phyloP scores from a whole-genome alignment of 2,329 filamentous ascomycete species.

The Diaporthe citri region DNA sequence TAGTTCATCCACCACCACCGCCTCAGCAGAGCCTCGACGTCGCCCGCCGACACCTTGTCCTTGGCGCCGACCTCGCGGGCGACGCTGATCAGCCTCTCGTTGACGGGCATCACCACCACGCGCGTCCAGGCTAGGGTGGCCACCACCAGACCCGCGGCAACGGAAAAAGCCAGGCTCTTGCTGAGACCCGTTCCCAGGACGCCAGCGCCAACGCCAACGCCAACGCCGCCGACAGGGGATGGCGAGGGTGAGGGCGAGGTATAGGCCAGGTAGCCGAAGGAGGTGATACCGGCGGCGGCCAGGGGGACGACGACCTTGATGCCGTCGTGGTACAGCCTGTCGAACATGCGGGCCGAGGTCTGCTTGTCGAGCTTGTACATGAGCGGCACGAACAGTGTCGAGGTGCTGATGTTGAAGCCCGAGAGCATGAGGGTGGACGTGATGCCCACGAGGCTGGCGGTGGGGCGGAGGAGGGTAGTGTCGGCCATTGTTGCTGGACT shows the following conservation, averaged over 20 bases:
- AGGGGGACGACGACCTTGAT: slow-evolving; percentile 35
- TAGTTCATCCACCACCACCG: slow-evolving; percentile 36
- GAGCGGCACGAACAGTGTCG: slow-evolving; percentile 32
- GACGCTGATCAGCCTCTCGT: slow-evolving; percentile 28
- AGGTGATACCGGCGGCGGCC: slow-evolving; percentile 21
- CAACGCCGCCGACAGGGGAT: background rate
- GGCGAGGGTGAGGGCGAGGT: background rate
- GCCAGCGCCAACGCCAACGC: background rate
- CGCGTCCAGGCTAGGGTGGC: slow-evolving; percentile 34
- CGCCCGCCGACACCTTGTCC: slow-evolving; percentile 11
- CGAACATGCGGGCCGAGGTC: slow-evolving; percentile 20
- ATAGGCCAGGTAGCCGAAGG: slow-evolving; percentile 11
- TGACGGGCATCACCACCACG: slow-evolving; percentile 33
- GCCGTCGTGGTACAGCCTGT: slow-evolving; percentile 33
- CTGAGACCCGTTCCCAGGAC: background rate
- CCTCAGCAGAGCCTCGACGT: slow-evolving; percentile 22
- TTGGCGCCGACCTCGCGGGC: slow-evolving; percentile 18
- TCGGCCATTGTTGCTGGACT: slow-evolving; percentile 19
- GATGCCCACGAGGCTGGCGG: slow-evolving; percentile 31
- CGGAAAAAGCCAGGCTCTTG: background rate
- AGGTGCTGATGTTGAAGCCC: slow-evolving; percentile 36
- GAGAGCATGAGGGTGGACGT: slow-evolving; percentile 17
- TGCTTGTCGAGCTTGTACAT: slow-evolving; percentile 18
- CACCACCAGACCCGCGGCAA: slow-evolving; percentile 18
- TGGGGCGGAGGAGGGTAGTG: background rate